Base-by-base conservation (phyloP, 306 rosid genomes). In the Casuarina glauca region DNA sequence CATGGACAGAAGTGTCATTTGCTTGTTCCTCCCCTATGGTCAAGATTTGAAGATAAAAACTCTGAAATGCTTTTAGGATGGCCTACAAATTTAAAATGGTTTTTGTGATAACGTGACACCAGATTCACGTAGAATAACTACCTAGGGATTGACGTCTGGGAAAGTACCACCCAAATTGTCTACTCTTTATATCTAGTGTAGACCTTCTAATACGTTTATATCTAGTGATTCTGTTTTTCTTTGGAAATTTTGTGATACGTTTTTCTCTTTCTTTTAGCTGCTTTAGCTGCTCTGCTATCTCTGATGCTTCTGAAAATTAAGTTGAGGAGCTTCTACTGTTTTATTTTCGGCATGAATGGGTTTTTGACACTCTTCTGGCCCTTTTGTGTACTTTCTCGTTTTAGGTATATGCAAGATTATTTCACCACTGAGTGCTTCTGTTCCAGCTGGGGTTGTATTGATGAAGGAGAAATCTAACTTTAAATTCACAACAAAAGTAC, bases 401-500 rank as follows among this genome's bases (percentile, higher is more conserved):
- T 64, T 88, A 96, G 99, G 99, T 51, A 93, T 96, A 79, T 91
- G 97, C 93, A 93, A 93, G 90, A 93, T 96, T 74, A 51, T 91
- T 74, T 96, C 98, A 2, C 99, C 99, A 69, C 78, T 93, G 88
- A 88, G 86, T 84, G 97, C 98, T 81, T 88, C 96, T 69, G 90
- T 91, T 78, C 99, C 99, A 57, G 99, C 99, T 77, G 98, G 99
- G 81, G 84, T 86, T 80, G 98, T 96, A 41, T 82, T 96, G 72
- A 93, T 90, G 98, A 96, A 84, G 86, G 98, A 96, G 90, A 84
- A 88, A 80, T 77, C 86, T 71, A 98, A 98, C 73, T 95, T 95
- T 84, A 95, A 93, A 87, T 95, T 95, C 84, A 88, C 99, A 54
- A 95, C 99, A 42, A 91, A 97, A 76, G 98, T 96, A 70, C 99